Base-by-base conservation (phyloP, 495 filamentous ascomycete genomes). In the Astrocystis sublimbata region DNA sequence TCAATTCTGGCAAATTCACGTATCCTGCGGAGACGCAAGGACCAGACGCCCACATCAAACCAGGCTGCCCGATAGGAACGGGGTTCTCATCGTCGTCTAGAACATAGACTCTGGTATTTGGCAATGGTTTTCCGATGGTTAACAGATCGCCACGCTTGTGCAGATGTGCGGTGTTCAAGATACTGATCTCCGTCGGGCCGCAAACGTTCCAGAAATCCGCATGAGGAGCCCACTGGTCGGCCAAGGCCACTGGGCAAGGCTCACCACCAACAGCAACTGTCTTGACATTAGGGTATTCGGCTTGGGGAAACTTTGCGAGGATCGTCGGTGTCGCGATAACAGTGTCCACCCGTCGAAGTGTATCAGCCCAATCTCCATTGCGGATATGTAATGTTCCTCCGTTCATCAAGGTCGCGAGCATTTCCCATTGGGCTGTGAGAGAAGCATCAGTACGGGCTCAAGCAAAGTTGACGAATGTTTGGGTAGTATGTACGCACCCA, bases 1-100 rank as follows among this genome's bases (percentile, higher is more conserved):
- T 76, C 52, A 75, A 33, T 12, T 72, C 73, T 8, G 72, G 73
- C 26, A 76, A 49, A 38, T 72, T 71, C 24, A 78, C 47, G 52
- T 78, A 78, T 15, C 75, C 74, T 30, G 58, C 60, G 28, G 75
- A 75, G 15, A 78, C 70, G 21, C 74, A 71, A 15, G 58, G 54
- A 6, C 75, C 75, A 2, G 73, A 71, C 28, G 71, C 75, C 74
- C 75, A 78, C 71, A 78, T 71, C n/a, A 66, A 42, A 2, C 75
- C 75, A 1, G 66, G 63, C 36, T 68, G 57, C 3, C 75, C 75
- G 7, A 74, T 65, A 17, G 21, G 26, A 15, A 73, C 74, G 0
- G 73, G 75, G 23, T 68, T 68, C 52, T 71, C 66, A 41, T 74
- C 62, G 7, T 73, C 75, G 46, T 78, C 73, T 19, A 78, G 63